Percentiles rank a stretch among this genome's conserved stretches.
Conservation (phyloP, 2,329 filamentous ascomycete species). For the Phialemoniopsis sp. region DNA sequence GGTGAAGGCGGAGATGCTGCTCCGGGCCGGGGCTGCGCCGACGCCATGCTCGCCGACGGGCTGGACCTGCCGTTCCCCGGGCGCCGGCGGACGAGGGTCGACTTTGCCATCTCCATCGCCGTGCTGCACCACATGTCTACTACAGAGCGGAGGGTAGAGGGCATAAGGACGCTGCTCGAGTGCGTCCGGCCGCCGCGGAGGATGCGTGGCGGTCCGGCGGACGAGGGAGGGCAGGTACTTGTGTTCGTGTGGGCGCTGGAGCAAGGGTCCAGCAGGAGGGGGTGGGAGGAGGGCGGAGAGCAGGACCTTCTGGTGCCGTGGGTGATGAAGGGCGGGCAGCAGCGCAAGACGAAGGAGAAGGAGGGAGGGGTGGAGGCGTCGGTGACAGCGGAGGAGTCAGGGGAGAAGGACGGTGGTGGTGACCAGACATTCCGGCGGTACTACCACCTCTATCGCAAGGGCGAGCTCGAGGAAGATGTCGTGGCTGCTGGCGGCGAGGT, state of each 20-base stretch:
- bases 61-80: conserved; percentile 75
- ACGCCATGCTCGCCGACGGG: conserved; percentile 75
- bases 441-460: conserved; percentile 86
- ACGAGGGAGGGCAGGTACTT: conserved; percentile 42
- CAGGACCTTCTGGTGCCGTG: conserved; percentile 97
- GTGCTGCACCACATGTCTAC: conserved; percentile 94
- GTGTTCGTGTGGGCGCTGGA: conserved; percentile 96
- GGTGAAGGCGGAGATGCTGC: no score
- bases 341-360: not conserved
- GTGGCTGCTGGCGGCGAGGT: conserved; percentile 69
- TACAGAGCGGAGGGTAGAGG: conserved; percentile 64
- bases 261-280: conserved; percentile 79
- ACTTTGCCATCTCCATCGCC: conserved; percentile 92
- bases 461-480: conserved; percentile 82
- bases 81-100: conserved; percentile 31
- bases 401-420: conserved; percentile 1
- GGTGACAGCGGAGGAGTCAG: not conserved
- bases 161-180: conserved; percentile 66
- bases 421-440: conserved; percentile 76
- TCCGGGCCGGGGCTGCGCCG: conserved; percentile 32
- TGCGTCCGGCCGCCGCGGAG: conserved; percentile 43
- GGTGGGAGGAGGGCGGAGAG: conserved; percentile 78
- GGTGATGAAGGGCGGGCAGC: conserved; percentile 55
- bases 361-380: not conserved
- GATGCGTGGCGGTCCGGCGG: not conserved